A percentile compares a stretch with the other conserved stretches of the same genome.
Conservation (phyloP, 2,329 filamentous ascomycete species). For the Lecanosticta acicola region DNA sequence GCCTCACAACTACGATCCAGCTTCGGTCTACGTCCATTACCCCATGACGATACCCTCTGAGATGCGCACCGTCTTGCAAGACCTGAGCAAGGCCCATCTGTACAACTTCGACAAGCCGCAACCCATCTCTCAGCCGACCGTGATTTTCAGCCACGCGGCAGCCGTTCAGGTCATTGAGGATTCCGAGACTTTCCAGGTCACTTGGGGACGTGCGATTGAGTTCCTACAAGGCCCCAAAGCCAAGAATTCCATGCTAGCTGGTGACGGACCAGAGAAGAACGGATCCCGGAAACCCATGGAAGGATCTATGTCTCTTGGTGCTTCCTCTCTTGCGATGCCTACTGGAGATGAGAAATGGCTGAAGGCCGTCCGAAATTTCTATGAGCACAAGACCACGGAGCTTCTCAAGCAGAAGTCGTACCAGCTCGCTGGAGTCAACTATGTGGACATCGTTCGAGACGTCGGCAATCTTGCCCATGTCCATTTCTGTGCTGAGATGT, state of each 20-base stretch:
- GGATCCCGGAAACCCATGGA: constrained; percentile 41
- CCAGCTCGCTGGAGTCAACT: constrained; percentile 40
- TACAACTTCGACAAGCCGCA: constrained; percentile 36
- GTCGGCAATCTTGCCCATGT: constrained; percentile 51
- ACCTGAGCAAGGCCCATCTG: constrained; percentile 37
- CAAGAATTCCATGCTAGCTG: constrained; percentile 46
- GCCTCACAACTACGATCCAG: constrained; percentile 44
- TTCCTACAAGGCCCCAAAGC: constrained; percentile 41
- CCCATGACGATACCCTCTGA: constrained; percentile 45
- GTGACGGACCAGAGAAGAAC: constrained; percentile 39
- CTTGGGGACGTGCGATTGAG: constrained; percentile 43
- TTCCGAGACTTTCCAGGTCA: constrained; percentile 42
- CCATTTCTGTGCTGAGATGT: constrained; percentile 51
- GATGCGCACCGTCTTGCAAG: constrained; percentile 40
- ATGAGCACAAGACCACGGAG: constrained; percentile 43
- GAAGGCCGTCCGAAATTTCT: constrained; percentile 43
- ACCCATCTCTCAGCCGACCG: constrained; percentile 30
- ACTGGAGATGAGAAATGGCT: constrained; percentile 39
- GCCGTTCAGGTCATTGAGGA: constrained; percentile 41
- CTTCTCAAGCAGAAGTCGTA: constrained; percentile 43
- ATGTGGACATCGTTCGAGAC: constrained; percentile 47
- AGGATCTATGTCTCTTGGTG: constrained; percentile 38
- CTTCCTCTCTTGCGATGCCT: constrained; percentile 23
- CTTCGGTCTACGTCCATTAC: constrained; percentile 48
- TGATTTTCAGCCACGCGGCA: constrained; percentile 43